Evolutionary conservation across 306 rosid genomes (phyloP).

Genomic region (Chamaecrista fasciculata): DNA sequence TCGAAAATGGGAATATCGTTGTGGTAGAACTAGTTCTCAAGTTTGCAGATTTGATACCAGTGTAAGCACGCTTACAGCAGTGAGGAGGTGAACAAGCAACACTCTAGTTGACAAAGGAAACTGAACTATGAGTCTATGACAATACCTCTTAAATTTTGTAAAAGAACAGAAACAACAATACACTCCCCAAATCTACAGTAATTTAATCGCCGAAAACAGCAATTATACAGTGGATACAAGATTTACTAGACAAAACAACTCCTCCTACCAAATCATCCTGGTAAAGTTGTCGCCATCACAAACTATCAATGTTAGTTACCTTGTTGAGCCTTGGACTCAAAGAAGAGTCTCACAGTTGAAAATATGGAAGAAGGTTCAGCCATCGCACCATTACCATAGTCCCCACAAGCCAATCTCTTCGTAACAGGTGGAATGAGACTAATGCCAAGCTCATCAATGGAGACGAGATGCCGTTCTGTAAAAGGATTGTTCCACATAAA

Average conservation of each 20-base stretch:
- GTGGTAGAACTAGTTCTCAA: too few species aligned
- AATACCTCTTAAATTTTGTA: background rate
- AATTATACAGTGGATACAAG: constrained; percentile 2
- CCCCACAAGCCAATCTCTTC: constrained; percentile 72
- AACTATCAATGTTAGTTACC: constrained; percentile 39
- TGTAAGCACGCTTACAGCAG: background rate
- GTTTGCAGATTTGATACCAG: too few species aligned
- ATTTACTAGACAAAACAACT: constrained; percentile 20
- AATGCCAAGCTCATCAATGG: constrained; percentile 70
- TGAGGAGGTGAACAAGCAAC: background rate
- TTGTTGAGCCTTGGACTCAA: constrained; percentile 55
- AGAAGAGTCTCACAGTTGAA: constrained; percentile 79
- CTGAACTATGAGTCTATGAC: background rate
- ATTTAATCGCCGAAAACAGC: constrained; percentile 12
- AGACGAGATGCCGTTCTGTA: constrained; percentile 58
- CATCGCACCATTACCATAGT: constrained; percentile 96
- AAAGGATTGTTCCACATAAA: constrained; percentile 73
- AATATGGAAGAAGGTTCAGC: constrained; percentile 85
- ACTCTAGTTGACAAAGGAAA: background rate
- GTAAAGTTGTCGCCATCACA: constrained; percentile 28
- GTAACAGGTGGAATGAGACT: constrained; percentile 68
- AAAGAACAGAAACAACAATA: background rate
- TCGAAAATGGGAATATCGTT: too few species aligned
- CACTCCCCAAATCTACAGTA: background rate
- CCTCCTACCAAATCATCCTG: constrained; percentile 15